Evolutionary conservation across 2,329 filamentous ascomycete species (phyloP).

Genomic region (Cladophialophora carrionii): DNA sequence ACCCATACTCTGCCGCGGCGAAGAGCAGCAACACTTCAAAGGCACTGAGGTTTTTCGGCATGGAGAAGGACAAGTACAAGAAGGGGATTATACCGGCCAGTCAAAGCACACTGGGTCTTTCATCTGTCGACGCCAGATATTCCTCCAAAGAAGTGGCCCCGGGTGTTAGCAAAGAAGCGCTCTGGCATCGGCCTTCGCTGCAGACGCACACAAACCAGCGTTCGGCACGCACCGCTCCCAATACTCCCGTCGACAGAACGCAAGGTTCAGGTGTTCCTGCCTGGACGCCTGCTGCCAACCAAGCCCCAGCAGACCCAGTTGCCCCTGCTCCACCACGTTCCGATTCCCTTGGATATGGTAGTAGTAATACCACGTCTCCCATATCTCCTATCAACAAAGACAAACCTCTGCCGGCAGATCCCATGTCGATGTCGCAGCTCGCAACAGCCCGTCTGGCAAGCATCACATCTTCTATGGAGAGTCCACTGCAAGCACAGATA

Average conservation of each 20-base stretch:
- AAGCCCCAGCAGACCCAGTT: background rate
- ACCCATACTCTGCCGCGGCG: slow-evolving; percentile 5
- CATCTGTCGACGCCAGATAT: slow-evolving; percentile 20
- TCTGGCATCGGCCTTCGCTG: slow-evolving; percentile 12
- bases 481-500: slow-evolving; percentile 29
- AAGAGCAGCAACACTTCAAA: slow-evolving; percentile 29
- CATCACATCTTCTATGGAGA: slow-evolving; percentile 17
- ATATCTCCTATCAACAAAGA: slow-evolving; percentile 20
- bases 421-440: slow-evolving; percentile 10
- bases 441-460: slow-evolving; percentile 21
- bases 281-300: slow-evolving; percentile 3
- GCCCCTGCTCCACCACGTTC: slow-evolving; percentile 14
- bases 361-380: background rate
- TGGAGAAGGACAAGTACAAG: slow-evolving; percentile 30
- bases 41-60: slow-evolving; percentile 31
- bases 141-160: slow-evolving; percentile 28
- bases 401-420: slow-evolving; percentile 27
- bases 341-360: slow-evolving; percentile 24
- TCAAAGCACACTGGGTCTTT: slow-evolving; percentile 27
- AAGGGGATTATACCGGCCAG: slow-evolving; percentile 22
- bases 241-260: slow-evolving; percentile 13
- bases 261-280: slow-evolving; percentile 7
- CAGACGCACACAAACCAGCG: slow-evolving; percentile 15
- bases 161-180: slow-evolving; percentile 9
- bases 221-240: slow-evolving; percentile 13